phyloP scores from a whole-genome alignment of 2,329 filamentous ascomycete genomes.

The Aspergillus novoparasiticus region DNA sequence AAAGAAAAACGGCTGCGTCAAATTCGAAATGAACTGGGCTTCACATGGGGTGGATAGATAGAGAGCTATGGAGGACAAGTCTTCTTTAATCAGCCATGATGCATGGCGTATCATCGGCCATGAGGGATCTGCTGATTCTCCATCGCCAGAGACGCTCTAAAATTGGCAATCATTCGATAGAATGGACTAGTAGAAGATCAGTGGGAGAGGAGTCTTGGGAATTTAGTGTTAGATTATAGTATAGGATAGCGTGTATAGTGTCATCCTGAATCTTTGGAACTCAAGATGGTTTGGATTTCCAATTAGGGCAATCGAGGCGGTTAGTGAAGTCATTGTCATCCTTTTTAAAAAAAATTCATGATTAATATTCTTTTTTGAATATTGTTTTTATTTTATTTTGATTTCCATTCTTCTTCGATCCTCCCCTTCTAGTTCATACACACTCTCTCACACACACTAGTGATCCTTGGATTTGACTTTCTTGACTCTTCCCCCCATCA shows the following conservation, averaged over 20 bases:
- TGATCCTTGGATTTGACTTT: slow-evolving; percentile 2
- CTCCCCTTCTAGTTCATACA: neutral
- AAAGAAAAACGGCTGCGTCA: too few species aligned
- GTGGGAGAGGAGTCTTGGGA: neutral
- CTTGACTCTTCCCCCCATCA: neutral
- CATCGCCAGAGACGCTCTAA: neutral
- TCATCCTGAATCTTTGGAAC: too few species aligned
- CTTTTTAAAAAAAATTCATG: neutral
- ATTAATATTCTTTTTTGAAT: too few species aligned
- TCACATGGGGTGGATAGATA: too few species aligned
- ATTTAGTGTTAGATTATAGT: neutral
- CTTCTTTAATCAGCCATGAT: too few species aligned
- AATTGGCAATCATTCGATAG: neutral
- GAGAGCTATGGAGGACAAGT: too few species aligned
- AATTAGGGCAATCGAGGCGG: neutral
- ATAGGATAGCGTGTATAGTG: neutral
- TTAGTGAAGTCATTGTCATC: neutral
- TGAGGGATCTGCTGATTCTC: neutral
- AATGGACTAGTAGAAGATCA: neutral
- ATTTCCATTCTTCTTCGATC: neutral
- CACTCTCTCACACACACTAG: neutral
- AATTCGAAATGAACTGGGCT: too few species aligned
- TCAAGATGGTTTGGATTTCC: neutral
- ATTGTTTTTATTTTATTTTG: neutral
- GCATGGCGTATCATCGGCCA: neutral